These are phyloP conservation scores for Lyophyllum shimeji DNA, from an alignment of 768 basidiomycete genomes.

Conservation along the genomic window DNA sequence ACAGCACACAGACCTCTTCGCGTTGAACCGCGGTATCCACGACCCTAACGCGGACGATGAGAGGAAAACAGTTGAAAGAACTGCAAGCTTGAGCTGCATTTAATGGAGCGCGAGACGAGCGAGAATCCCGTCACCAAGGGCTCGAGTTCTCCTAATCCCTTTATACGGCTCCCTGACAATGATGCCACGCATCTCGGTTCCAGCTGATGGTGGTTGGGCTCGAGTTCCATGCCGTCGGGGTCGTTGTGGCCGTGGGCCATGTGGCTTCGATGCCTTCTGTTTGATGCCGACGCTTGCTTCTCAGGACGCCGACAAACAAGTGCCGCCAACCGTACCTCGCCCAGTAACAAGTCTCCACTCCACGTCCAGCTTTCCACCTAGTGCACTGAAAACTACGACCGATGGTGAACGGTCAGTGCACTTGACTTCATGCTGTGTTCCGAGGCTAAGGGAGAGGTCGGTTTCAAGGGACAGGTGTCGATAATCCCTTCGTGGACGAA, in stretches of 20 bases:
- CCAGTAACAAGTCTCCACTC: no score
- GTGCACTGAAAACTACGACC: no score
- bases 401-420: no score
- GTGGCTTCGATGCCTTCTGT: neutral
- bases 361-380: no score
- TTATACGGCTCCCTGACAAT: neutral
- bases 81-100: neutral
- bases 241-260: neutral
- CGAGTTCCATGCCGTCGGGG: neutral
- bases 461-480: no score
- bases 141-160: neutral
- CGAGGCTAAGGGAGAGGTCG: no score
- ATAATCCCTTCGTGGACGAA: no score
- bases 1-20: neutral
- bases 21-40: neutral
- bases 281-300: neutral
- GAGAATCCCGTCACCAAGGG: neutral
- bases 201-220: constrained; percentile 2
- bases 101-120: neutral
- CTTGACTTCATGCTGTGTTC: no score
- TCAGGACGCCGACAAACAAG: neutral
- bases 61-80: neutral
- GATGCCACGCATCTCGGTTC: constrained; percentile 3
- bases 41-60: neutral
- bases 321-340: no score